phyloP scores from a whole-genome alignment of 176 grass and related monocot genomes.

The Zoysia japonica region DNA sequence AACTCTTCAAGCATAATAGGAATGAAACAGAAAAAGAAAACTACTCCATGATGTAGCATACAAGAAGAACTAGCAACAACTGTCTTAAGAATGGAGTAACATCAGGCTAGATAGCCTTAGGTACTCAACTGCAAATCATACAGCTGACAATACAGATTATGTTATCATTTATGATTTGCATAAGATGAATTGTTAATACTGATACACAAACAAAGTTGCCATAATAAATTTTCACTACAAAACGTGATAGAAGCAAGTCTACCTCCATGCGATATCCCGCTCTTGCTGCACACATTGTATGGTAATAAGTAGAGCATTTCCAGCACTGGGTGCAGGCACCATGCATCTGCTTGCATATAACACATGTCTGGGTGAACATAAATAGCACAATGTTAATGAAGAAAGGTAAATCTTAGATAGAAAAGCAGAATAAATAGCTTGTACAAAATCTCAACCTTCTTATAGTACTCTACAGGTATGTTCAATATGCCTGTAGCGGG shows the following conservation, averaged over 20 bases:
- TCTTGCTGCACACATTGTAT: conserved; percentile 91
- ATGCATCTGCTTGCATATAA: conserved; percentile 89
- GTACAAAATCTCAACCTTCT: conserved; percentile 56
- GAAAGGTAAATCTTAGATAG: conserved; percentile 18
- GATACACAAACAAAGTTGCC: conserved; percentile 8
- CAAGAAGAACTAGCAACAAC: background rate
- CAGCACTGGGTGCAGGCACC: conserved; percentile 90
- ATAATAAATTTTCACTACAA: conserved; percentile 17
- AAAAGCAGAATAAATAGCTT: conserved; percentile 17
- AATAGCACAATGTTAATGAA: conserved; percentile 8
- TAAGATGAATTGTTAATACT: conserved; percentile 5
- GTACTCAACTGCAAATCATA: background rate
- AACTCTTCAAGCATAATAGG: conserved; percentile 18
- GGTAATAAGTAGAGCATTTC: conserved; percentile 84
- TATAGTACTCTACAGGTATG: conserved; percentile 76
- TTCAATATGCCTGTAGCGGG: conserved; percentile 83
- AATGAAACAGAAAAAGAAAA: background rate
- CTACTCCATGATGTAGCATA: background rate
- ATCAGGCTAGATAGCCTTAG: background rate
- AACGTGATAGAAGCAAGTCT: conserved; percentile 17
- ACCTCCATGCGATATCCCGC: conserved; percentile 98
- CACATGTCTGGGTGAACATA: conserved; percentile 59
- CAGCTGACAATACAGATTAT: background rate
- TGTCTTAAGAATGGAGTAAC: background rate
- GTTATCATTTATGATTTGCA: background rate